phyloP scores from a whole-genome alignment of 352 stramenopile species.

The Phytophthora pistaciae region DNA sequence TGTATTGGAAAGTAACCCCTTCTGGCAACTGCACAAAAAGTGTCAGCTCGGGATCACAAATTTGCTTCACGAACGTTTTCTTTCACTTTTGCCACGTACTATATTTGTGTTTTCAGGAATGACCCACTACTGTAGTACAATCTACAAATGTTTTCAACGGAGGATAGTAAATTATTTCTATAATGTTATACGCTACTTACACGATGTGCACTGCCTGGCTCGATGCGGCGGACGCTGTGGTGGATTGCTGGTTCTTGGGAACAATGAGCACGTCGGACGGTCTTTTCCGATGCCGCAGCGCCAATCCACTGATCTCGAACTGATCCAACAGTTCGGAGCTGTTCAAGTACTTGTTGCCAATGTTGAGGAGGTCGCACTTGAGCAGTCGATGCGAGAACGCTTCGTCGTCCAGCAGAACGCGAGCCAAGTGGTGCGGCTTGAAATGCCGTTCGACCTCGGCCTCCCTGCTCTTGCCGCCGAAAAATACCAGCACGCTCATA shows the following conservation, averaged over 20 bases:
- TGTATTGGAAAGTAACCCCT: too few species aligned
- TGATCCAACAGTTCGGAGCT: slow-evolving; percentile 65
- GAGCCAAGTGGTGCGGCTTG: slow-evolving; percentile 54
- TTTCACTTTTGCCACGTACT: too few species aligned
- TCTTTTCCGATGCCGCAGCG: slow-evolving; percentile 48
- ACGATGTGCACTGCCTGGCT: slow-evolving; percentile 34
- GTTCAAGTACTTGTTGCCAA: slow-evolving; percentile 57
- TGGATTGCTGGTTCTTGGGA: slow-evolving; percentile 37
- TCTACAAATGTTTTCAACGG: too few species aligned
- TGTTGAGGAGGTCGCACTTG: slow-evolving; percentile 58
- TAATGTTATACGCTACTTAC: slow-evolving; percentile 40
- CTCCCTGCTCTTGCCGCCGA: slow-evolving; percentile 52
- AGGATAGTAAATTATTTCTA: slow-evolving; percentile 36
- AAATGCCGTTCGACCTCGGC: slow-evolving; percentile 57
- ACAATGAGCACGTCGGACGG: slow-evolving; percentile 55
- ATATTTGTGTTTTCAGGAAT: too few species aligned
- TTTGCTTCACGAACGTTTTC: too few species aligned
- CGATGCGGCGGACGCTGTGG: slow-evolving; percentile 27
- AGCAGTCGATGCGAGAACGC: slow-evolving; percentile 49
- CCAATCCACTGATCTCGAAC: slow-evolving; percentile 65
- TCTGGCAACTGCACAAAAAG: too few species aligned
- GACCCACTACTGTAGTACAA: too few species aligned
- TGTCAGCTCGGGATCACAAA: too few species aligned
- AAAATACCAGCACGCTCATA: slow-evolving; percentile 48
- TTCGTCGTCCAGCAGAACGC: slow-evolving; percentile 48